Evolutionary conservation across 495 filamentous ascomycete genomes (phyloP).

Genomic region (Neurospora discreta): DNA sequence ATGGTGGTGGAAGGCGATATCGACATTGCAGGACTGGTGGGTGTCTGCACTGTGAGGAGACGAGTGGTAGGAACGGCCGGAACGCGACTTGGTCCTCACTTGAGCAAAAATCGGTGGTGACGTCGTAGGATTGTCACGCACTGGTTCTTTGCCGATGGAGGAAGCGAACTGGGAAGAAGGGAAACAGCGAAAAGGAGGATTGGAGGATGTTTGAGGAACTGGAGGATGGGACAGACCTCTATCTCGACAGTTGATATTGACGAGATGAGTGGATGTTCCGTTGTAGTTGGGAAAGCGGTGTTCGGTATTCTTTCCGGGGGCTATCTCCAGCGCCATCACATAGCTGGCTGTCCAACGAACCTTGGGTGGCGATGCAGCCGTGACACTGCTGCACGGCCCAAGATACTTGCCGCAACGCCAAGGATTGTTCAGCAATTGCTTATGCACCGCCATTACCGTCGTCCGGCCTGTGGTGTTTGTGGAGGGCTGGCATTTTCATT

Average conservation of each 20-base stretch:
- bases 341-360: neutral
- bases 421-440: neutral
- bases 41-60: neutral
- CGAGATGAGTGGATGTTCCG: neutral
- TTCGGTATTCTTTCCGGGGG: neutral
- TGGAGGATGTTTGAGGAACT: neutral
- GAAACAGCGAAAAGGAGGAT: neutral
- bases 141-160: neutral
- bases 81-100: neutral
- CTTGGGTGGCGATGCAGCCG: neutral
- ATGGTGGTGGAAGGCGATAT: neutral
- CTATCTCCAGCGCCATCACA: neutral
- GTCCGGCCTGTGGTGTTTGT: neutral
- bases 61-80: neutral
- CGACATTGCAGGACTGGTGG: neutral
- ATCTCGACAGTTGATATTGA: neutral
- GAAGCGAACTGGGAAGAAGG: neutral
- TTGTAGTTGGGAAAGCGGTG: neutral
- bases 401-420: neutral
- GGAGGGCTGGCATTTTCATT: neutral
- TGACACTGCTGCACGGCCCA: neutral
- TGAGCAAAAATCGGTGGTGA: neutral
- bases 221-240: neutral
- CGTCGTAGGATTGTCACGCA: neutral
- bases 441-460: neutral